A percentile compares a stretch with the other conserved stretches of the same genome.
Conservation (phyloP, 306 rosid species). For the Myrica gale region DNA sequence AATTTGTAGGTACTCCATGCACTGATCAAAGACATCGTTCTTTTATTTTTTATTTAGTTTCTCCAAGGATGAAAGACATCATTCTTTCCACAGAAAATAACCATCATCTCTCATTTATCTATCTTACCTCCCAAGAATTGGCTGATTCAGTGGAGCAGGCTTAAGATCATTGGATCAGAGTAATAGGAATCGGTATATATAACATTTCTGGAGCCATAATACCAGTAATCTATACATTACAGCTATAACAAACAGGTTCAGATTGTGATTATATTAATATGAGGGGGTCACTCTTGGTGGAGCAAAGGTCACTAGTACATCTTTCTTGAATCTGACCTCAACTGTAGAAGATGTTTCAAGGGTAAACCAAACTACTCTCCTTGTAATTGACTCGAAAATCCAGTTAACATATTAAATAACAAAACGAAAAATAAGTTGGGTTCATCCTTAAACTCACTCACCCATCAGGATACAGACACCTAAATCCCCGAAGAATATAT, state of each 20-base stretch:
- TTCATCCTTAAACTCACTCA: neutral
- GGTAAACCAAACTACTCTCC: slow-evolving; percentile 14
- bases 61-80: neutral
- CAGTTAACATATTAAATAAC: slow-evolving; percentile 2
- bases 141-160: no score
- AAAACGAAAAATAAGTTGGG: neutral
- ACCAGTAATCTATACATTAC: neutral
- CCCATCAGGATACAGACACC: neutral
- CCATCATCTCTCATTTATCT: neutral
- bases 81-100: neutral
- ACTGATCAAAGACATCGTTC: neutral
- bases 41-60: neutral
- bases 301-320: neutral
- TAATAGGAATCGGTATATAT: neutral
- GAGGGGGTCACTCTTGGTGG: neutral
- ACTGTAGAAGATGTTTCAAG: neutral
- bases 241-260: neutral
- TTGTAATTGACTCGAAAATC: slow-evolving; percentile 11
- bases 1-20: neutral
- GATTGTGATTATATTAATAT: neutral
- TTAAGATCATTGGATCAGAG: neutral
- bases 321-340: neutral
- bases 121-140: neutral
- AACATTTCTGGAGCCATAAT: neutral
- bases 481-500: neutral